Evolutionary conservation across 2,329 filamentous ascomycete genomes (phyloP).

Genomic region (Podosphaera fusca): DNA sequence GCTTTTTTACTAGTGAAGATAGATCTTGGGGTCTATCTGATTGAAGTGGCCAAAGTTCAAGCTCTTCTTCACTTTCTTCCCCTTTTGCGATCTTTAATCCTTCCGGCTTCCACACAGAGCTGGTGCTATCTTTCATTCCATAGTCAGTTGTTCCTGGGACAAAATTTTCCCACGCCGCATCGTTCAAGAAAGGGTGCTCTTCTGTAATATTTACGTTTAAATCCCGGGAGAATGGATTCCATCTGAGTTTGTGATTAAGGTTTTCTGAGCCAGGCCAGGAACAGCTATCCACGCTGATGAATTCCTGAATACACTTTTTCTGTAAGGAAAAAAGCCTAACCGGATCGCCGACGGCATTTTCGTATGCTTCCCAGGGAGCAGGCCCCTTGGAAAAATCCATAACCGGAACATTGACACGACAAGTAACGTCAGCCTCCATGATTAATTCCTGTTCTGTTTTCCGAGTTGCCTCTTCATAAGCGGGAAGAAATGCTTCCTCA

Average conservation of each 20-base stretch:
- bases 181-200: constrained; percentile 20
- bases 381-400: constrained; percentile 21
- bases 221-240: constrained; percentile 21
- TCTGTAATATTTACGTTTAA: constrained; percentile 17
- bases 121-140: constrained; percentile 17
- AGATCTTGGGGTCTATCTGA: constrained; percentile 14
- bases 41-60: constrained; percentile 12
- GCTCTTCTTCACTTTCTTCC: constrained; percentile 18
- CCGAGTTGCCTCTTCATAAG: constrained; percentile 6
- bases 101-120: constrained; percentile 24
- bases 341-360: constrained; percentile 2
- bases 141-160: constrained; percentile 12
- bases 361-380: constrained; percentile 23
- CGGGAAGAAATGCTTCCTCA: constrained; percentile 10
- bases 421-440: constrained; percentile 17
- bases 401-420: constrained; percentile 24
- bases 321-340: constrained; percentile 14
- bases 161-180: constrained; percentile 17
- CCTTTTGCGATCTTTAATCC: constrained; percentile 23
- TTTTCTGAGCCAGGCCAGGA: constrained; percentile 20
- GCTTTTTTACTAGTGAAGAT: constrained; percentile 19
- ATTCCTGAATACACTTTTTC: constrained; percentile 10
- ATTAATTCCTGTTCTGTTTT: constrained; percentile 15
- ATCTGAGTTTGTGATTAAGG: constrained; percentile 21
- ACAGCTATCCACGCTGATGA: constrained; percentile 12